Conservation (phyloP, 495 filamentous ascomycete genomes). For the Tuber indicum region DNA sequence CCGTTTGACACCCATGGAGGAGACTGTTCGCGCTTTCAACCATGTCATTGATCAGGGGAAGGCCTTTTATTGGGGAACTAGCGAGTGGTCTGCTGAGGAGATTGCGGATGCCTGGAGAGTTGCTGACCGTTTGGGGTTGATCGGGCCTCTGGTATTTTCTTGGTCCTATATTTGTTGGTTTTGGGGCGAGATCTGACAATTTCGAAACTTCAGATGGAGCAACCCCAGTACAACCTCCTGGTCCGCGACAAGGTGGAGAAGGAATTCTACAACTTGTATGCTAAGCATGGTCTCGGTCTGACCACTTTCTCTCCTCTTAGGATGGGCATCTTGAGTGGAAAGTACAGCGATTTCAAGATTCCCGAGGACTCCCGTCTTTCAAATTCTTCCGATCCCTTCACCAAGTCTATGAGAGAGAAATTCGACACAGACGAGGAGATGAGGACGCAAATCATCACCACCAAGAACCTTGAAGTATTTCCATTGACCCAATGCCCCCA, state of each 20-base stretch:
- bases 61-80: constrained; percentile 87
- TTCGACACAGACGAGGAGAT: constrained; percentile 43
- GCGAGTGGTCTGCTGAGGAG: constrained; percentile 76
- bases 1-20: constrained; percentile 75
- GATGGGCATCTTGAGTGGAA: constrained; percentile 68
- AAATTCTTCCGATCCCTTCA: constrained; percentile 48
- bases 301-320: constrained; percentile 69
- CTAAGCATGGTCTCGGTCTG: constrained; percentile 60
- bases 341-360: constrained; percentile 64
- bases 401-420: constrained; percentile 47
- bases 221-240: constrained; percentile 79
- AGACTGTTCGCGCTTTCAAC: constrained; percentile 79
- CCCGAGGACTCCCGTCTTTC: constrained; percentile 54
- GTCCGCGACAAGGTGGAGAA: constrained; percentile 66
- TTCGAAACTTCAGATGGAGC: constrained; percentile 54
- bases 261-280: constrained; percentile 63
- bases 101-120: constrained; percentile 69
- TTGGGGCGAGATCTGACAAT: constrained; percentile 7
- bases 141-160: constrained; percentile 56
- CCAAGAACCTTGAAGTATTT: constrained; percentile 34
- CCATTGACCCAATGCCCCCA: not conserved
- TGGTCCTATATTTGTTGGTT: not conserved
- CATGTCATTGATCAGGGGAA: constrained; percentile 68
- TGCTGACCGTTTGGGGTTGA: constrained; percentile 66
- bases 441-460: constrained; percentile 25